Evolutionary conservation across 2,329 filamentous ascomycete genomes (phyloP).

Genomic region (Cladosporium cucumerinum): DNA sequence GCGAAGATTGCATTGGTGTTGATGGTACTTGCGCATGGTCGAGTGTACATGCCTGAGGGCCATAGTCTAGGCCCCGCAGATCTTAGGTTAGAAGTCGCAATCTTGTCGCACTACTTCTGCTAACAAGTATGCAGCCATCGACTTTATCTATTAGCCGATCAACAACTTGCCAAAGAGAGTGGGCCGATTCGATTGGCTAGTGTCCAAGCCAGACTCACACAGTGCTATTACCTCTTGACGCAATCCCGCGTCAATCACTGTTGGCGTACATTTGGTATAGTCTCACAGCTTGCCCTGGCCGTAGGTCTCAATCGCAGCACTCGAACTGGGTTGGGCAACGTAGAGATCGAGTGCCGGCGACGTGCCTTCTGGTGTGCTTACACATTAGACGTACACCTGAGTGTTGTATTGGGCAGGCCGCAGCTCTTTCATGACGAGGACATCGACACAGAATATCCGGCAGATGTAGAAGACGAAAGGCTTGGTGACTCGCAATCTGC

Average conservation of each 20-base stretch:
- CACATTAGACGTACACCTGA: background rate
- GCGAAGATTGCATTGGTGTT: background rate
- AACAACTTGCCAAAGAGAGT: background rate
- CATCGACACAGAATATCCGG: slow-evolving; percentile 29
- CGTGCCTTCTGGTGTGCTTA: slow-evolving; percentile 11
- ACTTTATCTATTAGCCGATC: background rate
- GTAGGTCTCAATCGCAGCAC: slow-evolving; percentile 29
- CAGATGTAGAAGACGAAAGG: slow-evolving; percentile 31
- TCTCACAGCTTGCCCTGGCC: slow-evolving; percentile 36
- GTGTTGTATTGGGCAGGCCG: background rate
- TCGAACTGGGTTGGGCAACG: slow-evolving; percentile 18
- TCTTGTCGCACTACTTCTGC: background rate
- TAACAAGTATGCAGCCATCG: background rate
- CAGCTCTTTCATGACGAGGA: slow-evolving; percentile 36
- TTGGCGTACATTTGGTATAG: slow-evolving; percentile 39
- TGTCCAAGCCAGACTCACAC: slow-evolving; percentile 41
- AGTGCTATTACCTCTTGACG: slow-evolving; percentile 40
- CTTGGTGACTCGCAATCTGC: slow-evolving; percentile 16
- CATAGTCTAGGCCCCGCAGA: background rate
- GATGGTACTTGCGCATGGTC: background rate
- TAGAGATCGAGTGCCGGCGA: slow-evolving; percentile 3
- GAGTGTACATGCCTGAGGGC: background rate
- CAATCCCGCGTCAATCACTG: slow-evolving; percentile 37
- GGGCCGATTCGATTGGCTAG: slow-evolving; percentile 32
- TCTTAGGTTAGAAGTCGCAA: background rate